Evolutionary conservation across 371 early-diverging fungal species (phyloP), one percentile per base, ranked within the genome.

Genomic region (Dentiscutata heterogama): DNA sequence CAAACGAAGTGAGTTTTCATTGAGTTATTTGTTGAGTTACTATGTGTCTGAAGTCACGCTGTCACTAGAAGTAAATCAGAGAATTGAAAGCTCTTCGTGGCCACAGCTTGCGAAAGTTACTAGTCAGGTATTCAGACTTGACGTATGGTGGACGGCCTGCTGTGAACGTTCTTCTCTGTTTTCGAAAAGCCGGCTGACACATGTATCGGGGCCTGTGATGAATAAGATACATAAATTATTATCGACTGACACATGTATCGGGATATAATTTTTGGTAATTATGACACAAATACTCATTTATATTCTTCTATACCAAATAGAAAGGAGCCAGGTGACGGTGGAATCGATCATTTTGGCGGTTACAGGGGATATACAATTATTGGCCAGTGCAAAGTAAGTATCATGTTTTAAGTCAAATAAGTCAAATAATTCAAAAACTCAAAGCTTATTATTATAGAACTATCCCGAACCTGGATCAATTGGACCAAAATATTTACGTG

Each of bases 71-170:
- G 22, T 56, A 56, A 56, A 56, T 56, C 58, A 56, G 58, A 56
- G 58, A 56, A 56, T 56, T 56, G 58, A 56, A 56, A 56, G 58
- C 58, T 56, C 58, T 56, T 56, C 18, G 22, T 42, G 18, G 58
- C 58, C 18, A 3, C 22, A 75, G 60, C 58, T 75, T 75, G 76
- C 22, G 60, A 75, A 54, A 75, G 76, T 60, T 75, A 60, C 60
- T 60, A 75, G 76, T 54, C 39, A 75, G 58, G 61, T 75, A 75
- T 29, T 60, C 76, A 75, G 76, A 60, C 60, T 42, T 75, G 60
- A 20, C 22, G 35, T 60, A 75, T 27, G 35, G 76, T 60, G 76
- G 14, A 60, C 60, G 46, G 60, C 76, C 42, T 75, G 31, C 39
- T 31, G 29, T 60, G 31, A 75, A 75, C 76, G 29, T 75, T 53